Evolutionary conservation across 192 early-diverging fungal species (phyloP).

Genomic region (Backusella psychrophila): DNA sequence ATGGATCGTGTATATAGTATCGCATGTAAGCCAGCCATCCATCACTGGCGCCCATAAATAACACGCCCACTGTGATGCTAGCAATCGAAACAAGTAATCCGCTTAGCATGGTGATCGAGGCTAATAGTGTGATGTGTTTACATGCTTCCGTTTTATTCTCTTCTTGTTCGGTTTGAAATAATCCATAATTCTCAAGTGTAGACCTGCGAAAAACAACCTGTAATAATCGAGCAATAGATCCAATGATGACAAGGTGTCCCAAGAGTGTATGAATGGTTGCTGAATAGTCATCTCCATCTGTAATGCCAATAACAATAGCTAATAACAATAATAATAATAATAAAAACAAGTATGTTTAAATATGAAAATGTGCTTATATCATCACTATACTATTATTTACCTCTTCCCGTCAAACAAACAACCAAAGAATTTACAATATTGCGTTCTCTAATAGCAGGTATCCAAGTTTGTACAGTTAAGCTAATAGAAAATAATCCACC

Average conservation of each 20-base stretch:
- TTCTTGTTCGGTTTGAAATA: constrained; percentile 1
- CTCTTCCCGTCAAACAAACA: constrained; percentile 40
- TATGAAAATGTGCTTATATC: not conserved
- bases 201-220: constrained; percentile 17
- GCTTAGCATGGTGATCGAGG: constrained; percentile 35
- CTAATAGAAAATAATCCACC: constrained; percentile 42
- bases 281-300: not conserved
- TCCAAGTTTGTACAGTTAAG: constrained; percentile 31
- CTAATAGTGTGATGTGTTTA: constrained; percentile 13
- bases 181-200: not conserved
- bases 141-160: not conserved
- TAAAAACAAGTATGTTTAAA: not conserved
- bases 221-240: not conserved
- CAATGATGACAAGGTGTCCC: constrained; percentile 16
- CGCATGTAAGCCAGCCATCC: constrained; percentile 33
- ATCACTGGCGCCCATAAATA: constrained; percentile 36
- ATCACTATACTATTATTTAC: not conserved
- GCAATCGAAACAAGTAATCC: constrained; percentile 37
- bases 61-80: constrained; percentile 33
- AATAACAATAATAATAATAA: not conserved
- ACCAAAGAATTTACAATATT: constrained; percentile 41
- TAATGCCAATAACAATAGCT: constrained; percentile 13
- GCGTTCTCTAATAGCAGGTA: constrained; percentile 28
- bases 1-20: constrained; percentile 37
- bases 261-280: constrained; percentile 9